Conservation (phyloP, 2,329 filamentous ascomycete genomes). For the Hymenoscyphus salicellus region DNA sequence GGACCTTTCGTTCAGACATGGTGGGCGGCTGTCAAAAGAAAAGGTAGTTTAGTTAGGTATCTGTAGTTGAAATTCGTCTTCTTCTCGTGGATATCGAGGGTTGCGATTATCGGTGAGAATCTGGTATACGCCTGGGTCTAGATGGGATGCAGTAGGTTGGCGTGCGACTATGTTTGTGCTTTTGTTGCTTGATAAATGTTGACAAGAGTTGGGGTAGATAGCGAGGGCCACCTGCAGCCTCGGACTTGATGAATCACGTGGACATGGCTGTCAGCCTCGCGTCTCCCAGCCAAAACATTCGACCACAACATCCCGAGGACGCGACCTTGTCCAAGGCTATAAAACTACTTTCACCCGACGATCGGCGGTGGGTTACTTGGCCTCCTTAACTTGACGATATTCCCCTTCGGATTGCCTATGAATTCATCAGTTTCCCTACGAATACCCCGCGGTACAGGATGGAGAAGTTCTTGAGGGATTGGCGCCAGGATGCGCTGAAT, state of each 20-base stretch:
- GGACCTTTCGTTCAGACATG: constrained; percentile 86
- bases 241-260: not conserved
- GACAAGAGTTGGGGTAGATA: not conserved
- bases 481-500: constrained; percentile 92
- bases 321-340: not conserved
- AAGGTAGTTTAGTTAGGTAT: not conserved
- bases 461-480: constrained; percentile 90
- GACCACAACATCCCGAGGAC: constrained; percentile 7
- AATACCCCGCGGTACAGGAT: constrained; percentile 46
- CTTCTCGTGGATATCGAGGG: not conserved
- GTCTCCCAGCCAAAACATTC: constrained; percentile 18
- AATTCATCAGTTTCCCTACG: constrained; percentile 2
- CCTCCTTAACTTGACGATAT: constrained; percentile 6
- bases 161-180: not conserved
- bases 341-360: not conserved
- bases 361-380: not conserved
- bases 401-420: constrained; percentile 8
- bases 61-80: not conserved
- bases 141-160: not conserved
- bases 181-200: not conserved
- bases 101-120: not conserved
- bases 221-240: not conserved
- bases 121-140: not conserved
- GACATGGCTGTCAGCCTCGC: constrained; percentile 20
- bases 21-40: constrained; percentile 14